Conservation (phyloP, 805 yeast species). For the Metschnikowia koreensis region DNA sequence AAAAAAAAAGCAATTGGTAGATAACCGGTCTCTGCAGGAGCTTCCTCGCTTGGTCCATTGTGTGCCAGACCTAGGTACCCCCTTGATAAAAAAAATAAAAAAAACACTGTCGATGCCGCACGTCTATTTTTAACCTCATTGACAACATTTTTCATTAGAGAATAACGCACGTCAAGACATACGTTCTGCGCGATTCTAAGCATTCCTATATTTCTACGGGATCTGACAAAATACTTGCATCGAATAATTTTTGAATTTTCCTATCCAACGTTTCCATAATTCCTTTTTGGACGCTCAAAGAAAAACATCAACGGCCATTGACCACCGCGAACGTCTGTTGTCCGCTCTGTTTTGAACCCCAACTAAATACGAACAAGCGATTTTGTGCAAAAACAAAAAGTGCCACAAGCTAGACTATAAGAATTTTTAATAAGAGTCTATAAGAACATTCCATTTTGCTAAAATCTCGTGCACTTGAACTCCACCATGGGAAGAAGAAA, state of each 20-base stretch:
- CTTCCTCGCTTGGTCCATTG: background rate
- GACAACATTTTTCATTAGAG: background rate
- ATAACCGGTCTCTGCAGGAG: background rate
- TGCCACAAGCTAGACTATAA: too few relatives aligned
- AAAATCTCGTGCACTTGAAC: too few relatives aligned
- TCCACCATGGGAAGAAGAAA: conserved; percentile 89
- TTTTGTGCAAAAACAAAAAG: background rate
- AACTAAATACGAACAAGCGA: background rate
- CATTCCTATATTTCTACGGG: background rate
- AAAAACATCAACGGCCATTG: background rate
- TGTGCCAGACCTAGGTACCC: conserved; percentile 1
- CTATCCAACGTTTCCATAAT: too few relatives aligned
- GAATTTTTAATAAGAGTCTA: too few relatives aligned
- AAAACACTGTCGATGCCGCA: conserved; percentile 11
- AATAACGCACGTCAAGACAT: conserved; percentile 2
- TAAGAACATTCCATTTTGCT: too few relatives aligned
- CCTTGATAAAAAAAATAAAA: background rate
- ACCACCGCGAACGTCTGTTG: background rate
- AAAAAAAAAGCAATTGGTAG: background rate
- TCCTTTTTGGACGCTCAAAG: background rate
- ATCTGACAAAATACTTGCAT: background rate
- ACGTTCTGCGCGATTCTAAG: background rate
- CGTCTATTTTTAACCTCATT: conserved; percentile 9
- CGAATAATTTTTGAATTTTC: background rate
- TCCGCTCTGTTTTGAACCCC: background rate